These are phyloP conservation scores for Linnemannia schmuckeri DNA, from an alignment of 192 early-diverging fungal species.

Conservation along the genomic window DNA sequence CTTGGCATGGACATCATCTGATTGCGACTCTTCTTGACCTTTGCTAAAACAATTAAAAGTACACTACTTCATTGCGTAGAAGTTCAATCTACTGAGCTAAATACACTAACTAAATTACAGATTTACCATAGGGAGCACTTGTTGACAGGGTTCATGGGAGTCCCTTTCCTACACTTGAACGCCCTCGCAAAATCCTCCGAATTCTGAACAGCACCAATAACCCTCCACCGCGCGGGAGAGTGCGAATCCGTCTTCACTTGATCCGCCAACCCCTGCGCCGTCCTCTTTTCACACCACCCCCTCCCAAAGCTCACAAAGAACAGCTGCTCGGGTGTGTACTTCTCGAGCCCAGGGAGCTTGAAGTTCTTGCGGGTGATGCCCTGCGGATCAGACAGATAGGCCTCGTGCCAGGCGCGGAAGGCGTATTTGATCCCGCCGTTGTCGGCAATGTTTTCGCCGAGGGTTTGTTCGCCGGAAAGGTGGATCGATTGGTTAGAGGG, in stretches of 20 bases:
- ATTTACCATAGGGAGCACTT: conserved; percentile 58
- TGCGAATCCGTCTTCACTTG: conserved; percentile 30
- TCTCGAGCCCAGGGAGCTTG: too few species aligned
- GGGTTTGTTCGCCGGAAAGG: conserved; percentile 65
- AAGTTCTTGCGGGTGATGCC: conserved; percentile 40
- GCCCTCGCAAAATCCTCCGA: conserved; percentile 72
- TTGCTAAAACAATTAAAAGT: too few species aligned
- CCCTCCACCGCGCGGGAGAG: conserved; percentile 59
- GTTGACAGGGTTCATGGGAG: conserved; percentile 73
- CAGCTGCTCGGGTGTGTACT: conserved; percentile 71
- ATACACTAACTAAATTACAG: too few species aligned
- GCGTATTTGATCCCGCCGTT: conserved; percentile 71
- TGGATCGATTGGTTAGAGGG: conserved; percentile 23
- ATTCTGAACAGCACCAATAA: conserved; percentile 76
- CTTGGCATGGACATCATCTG: too few species aligned
- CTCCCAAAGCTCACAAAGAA: conserved; percentile 77
- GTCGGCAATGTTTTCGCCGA: conserved; percentile 78
- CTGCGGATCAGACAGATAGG: conserved; percentile 18
- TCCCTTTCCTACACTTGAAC: conserved; percentile 70
- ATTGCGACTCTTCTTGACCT: too few species aligned
- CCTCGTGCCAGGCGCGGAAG: conserved; percentile 56
- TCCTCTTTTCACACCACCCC: conserved; percentile 63
- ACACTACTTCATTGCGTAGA: too few species aligned
- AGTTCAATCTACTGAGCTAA: too few species aligned
- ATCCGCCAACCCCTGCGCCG: conserved; percentile 3